phyloP scores from a whole-genome alignment of 768 basidiomycete species.

The Rubroboletus satanas region DNA sequence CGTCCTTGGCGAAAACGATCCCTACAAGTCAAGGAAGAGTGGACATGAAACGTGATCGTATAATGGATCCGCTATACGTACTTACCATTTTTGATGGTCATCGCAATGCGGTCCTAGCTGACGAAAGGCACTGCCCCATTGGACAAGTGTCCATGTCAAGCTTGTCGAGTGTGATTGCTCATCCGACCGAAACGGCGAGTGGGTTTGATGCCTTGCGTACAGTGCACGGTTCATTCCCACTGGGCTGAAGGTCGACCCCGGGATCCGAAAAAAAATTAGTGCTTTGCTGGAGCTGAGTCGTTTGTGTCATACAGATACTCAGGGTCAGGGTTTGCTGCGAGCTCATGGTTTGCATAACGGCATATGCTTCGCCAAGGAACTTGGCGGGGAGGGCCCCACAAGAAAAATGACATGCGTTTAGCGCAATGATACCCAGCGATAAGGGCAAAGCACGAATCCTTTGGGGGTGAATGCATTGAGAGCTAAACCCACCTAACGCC shows the following conservation, averaged over 20 bases:
- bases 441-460: neutral
- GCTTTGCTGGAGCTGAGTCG: neutral
- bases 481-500: neutral
- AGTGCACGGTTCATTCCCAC: slow-evolving; percentile 6
- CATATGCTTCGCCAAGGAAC: neutral
- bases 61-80: neutral
- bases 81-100: neutral
- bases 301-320: slow-evolving; percentile 5
- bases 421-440: neutral
- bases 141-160: too few relatives aligned
- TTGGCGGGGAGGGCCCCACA: slow-evolving; percentile 1
- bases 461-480: neutral
- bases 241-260: neutral
- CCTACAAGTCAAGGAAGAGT: neutral
- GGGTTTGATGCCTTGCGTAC: slow-evolving; percentile 14
- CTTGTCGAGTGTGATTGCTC: neutral
- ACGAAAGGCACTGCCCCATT: neutral
- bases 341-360: slow-evolving; percentile 12
- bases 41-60: neutral
- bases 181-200: neutral
- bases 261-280: neutral
- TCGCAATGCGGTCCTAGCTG: neutral
- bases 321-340: slow-evolving; percentile 20
- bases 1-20: neutral
- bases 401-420: neutral